Base-by-base conservation (phyloP, 2,329 filamentous ascomycete species). In the Cercospora zeina region DNA sequence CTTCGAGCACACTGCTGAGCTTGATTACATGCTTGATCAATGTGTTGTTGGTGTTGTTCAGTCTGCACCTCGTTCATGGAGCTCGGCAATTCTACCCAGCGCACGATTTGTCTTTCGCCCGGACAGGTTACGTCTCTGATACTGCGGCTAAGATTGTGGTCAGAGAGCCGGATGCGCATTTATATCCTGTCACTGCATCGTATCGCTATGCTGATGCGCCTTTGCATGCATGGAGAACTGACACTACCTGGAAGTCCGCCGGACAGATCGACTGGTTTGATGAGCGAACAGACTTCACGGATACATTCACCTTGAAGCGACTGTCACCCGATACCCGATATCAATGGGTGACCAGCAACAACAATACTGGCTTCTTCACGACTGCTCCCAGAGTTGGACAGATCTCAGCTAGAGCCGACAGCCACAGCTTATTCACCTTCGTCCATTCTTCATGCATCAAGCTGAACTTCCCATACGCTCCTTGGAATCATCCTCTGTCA, bases 391-490 rank as follows among this genome's bases (percentile, higher is more conserved):
- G 82, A 36, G 79, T 86, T 0, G 91, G 92, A 10, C 80, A 83
- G 1, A 82, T 84, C 65, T 83, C 86, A 0, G 62, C 66, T 6
- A 68, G 72, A 4, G 78, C 81, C 14, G 80, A 83, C 4, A 82
- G 83, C 47, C 82, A 87, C 54, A 88, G 87, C 42, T 87, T 86
- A 61, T 93, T 96, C 70, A 96, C 91, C 0, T 99, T 99, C 74
- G 78, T 97, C 7, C 91, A 93, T 3, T 95, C 91, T 0, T 96
- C 91, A 2, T 99, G 95, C 76, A 91, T 97, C 71, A 90, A 97
- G 70, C 89, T 89, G 10, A 89, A 91, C 16, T 91, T 97, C 60
- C 95, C 95, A 0, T 99, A 99, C 76, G 90, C 84, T 47, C 89
- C 91, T 0, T 76, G 92, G n/a, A 85, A 91, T 39, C 91, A 97